A percentile compares a stretch with the other conserved stretches of the same genome.
phyloP scores from a whole-genome alignment of 768 basidiomycete species.

The Lactarius quietus region DNA sequence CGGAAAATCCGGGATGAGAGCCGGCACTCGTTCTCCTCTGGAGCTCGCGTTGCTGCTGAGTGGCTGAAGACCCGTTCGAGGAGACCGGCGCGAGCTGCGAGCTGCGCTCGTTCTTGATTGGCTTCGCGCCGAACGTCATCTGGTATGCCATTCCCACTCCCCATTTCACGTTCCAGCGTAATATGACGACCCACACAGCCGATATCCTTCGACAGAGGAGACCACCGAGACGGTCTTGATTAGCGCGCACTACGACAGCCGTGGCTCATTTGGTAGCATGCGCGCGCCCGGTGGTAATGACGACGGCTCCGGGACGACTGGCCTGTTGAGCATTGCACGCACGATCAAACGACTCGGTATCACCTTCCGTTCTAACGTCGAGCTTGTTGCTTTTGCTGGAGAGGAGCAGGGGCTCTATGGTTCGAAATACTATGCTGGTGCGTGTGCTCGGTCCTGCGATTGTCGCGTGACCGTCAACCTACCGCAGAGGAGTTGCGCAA shows the following conservation, averaged over 20 bases:
- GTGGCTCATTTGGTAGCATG: conserved; percentile 79
- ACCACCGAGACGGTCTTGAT: conserved; percentile 67
- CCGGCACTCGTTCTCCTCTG: conserved; percentile 77
- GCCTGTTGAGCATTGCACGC: conserved; percentile 76
- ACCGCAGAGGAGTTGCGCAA: conserved; percentile 53
- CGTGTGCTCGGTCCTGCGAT: conserved; percentile 31
- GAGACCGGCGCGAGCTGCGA: conserved; percentile 70
- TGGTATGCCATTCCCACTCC: conserved; percentile 46
- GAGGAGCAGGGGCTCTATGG: conserved; percentile 90
- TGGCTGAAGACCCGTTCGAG: conserved; percentile 79
- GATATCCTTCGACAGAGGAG: conserved; percentile 51
- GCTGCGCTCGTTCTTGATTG: conserved; percentile 58
- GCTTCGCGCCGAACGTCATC: conserved; percentile 85
- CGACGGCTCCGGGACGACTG: conserved; percentile 61
- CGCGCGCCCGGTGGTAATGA: conserved; percentile 66
- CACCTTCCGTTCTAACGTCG: conserved; percentile 71
- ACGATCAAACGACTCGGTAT: conserved; percentile 64
- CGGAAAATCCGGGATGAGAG: conserved; percentile 65
- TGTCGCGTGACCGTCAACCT: neutral
- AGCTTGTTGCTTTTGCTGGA: conserved; percentile 81
- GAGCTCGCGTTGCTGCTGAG: conserved; percentile 58
- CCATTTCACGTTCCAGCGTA: neutral
- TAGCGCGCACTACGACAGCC: conserved; percentile 87
- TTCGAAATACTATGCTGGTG: conserved; percentile 75
- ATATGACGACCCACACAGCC: conserved; percentile 37